Conservation (phyloP, 108 stramenopile genomes). For the Fistulifera solaris region DNA sequence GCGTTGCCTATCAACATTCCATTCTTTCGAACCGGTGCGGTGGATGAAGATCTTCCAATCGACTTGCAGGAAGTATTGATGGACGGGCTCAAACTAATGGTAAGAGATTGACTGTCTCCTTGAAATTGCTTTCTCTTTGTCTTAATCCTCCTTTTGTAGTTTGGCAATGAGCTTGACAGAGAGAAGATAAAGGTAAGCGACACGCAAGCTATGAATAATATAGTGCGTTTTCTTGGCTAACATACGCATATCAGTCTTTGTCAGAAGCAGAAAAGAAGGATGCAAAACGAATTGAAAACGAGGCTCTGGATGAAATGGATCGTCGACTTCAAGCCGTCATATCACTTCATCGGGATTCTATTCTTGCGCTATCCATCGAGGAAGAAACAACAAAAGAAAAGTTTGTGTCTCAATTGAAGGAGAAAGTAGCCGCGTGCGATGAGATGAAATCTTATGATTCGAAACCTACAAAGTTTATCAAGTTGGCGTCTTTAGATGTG, state of each 20-base stretch:
- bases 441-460: not conserved
- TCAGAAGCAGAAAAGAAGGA: constrained; percentile 10
- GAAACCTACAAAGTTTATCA: not conserved
- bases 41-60: constrained; percentile 26
- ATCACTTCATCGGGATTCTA: constrained; percentile 10
- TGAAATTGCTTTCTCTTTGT: not conserved
- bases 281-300: constrained; percentile 22
- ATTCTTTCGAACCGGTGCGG: constrained; percentile 21
- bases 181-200: not conserved
- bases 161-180: constrained; percentile 7
- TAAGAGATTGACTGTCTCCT: not conserved
- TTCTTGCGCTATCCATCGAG: constrained; percentile 20
- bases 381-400: constrained; percentile 16
- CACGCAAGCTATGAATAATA: not conserved
- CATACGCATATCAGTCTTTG: constrained; percentile 1
- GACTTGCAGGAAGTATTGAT: constrained; percentile 40
- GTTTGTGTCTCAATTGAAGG: constrained; percentile 29
- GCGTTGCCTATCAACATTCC: constrained; percentile 36
- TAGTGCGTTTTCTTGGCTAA: constrained; percentile 6
- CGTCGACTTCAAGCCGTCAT: constrained; percentile 22
- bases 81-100: constrained; percentile 26
- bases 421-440: constrained; percentile 16
- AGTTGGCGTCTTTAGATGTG: not conserved
- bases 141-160: not conserved
- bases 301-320: constrained; percentile 21